phyloP scores from a whole-genome alignment of 768 basidiomycete genomes.

The Lactarius sp. region DNA sequence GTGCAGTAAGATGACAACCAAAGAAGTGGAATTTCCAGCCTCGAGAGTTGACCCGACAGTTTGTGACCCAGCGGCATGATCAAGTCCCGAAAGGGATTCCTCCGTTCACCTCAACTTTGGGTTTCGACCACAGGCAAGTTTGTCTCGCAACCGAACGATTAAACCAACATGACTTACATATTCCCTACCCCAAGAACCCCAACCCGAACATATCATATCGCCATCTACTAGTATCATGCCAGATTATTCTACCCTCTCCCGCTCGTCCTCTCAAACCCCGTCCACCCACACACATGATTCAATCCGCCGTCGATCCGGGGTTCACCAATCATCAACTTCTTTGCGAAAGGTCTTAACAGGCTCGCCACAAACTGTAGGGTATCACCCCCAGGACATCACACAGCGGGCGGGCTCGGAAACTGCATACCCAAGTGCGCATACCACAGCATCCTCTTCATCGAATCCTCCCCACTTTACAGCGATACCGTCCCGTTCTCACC shows the following conservation, averaged over 20 bases:
- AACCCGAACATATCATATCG: background rate
- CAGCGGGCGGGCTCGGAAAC: background rate
- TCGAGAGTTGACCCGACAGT: background rate
- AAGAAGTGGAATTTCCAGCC: background rate
- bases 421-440: background rate
- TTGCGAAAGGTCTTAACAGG: background rate
- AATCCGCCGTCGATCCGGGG: constrained; percentile 12
- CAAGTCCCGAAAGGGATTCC: background rate
- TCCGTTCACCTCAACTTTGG: background rate
- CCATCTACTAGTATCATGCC: background rate
- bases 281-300: background rate
- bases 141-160: background rate
- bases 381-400: background rate
- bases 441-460: background rate
- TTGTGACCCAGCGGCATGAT: background rate
- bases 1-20: background rate
- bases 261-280: constrained; percentile 1
- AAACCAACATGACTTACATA: background rate
- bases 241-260: constrained; percentile 5
- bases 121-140: background rate
- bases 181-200: background rate
- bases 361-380: background rate
- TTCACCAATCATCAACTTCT: background rate
- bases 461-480: constrained; percentile 11
- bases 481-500: constrained; percentile 6